phyloP scores from a whole-genome alignment of 1,139 yeast species.

The Geotrichum cucujoidarum region DNA sequence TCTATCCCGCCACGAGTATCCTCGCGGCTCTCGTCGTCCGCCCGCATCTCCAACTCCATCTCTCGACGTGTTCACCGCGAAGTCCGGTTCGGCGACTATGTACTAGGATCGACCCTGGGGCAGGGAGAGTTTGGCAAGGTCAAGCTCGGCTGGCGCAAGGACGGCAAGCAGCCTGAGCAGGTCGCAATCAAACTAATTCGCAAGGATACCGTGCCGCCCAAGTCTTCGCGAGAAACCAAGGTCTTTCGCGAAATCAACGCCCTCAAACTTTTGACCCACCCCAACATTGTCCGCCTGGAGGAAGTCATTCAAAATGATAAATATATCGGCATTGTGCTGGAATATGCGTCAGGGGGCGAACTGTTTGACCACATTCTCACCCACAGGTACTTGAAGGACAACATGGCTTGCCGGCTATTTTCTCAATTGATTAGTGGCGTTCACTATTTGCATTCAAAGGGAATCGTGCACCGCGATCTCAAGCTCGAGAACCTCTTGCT shows the following conservation, averaged over 20 bases:
- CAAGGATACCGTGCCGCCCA: slow-evolving; percentile 74
- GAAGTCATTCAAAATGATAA: slow-evolving; percentile 92
- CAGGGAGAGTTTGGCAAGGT: slow-evolving; percentile 98
- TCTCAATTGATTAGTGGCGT: slow-evolving; percentile 96
- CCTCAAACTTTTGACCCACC: slow-evolving; percentile 77
- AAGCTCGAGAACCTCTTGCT: slow-evolving; percentile 64
- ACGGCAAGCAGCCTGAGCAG: slow-evolving; percentile 19
- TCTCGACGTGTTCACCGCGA: slow-evolving; percentile 28
- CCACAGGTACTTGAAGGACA: slow-evolving; percentile 78
- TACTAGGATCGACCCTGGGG: slow-evolving; percentile 89
- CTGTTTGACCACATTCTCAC: slow-evolving; percentile 86
- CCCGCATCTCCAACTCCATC: slow-evolving; percentile 19
- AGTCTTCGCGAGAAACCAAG: slow-evolving; percentile 78
- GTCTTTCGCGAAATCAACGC: slow-evolving; percentile 92
- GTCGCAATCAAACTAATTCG: slow-evolving; percentile 92
- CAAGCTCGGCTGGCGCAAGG: slow-evolving; percentile 89
- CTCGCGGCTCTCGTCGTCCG: slow-evolving; percentile 18
- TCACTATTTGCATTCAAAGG: slow-evolving; percentile 79
- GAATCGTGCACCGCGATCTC: slow-evolving; percentile 75
- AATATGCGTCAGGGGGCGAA: slow-evolving; percentile 97
- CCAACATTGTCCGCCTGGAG: slow-evolving; percentile 84
- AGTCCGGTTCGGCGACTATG: slow-evolving; percentile 73
- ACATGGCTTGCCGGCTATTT: slow-evolving; percentile 75
- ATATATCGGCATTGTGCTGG: slow-evolving; percentile 91
- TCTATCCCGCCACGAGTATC: slow-evolving; percentile 18